Conservation (phyloP, 768 basidiomycete genomes). For the Botryobasidium botryosum region DNA sequence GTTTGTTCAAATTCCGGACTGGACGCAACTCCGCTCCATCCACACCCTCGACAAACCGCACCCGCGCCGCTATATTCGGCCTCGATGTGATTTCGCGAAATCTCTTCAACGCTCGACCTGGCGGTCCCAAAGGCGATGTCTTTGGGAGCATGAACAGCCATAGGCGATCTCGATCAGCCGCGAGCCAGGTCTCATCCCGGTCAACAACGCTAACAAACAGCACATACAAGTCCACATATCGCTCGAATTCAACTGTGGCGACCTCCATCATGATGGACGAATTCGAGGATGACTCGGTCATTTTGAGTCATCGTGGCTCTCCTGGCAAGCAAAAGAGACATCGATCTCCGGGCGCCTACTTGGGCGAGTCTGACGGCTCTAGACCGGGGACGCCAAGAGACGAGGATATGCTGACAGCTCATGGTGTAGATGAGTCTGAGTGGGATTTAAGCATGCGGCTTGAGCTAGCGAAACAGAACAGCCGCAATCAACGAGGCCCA, state of each 20-base stretch:
- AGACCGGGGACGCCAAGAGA: background rate
- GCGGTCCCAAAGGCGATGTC: slow-evolving; percentile 33
- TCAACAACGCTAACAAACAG: slow-evolving; percentile 51
- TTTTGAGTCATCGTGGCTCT: slow-evolving; percentile 10
- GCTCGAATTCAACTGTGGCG: slow-evolving; percentile 50
- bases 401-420: slow-evolving; percentile 16
- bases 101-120: slow-evolving; percentile 54
- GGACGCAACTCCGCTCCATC: slow-evolving; percentile 61
- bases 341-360: slow-evolving; percentile 20
- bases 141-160: slow-evolving; percentile 33
- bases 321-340: slow-evolving; percentile 26
- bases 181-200: slow-evolving; percentile 60
- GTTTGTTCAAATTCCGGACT: slow-evolving; percentile 75
- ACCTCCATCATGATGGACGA: slow-evolving; percentile 34
- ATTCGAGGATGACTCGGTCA: slow-evolving; percentile 43
- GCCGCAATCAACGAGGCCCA: slow-evolving; percentile 51
- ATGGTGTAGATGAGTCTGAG: slow-evolving; percentile 44
- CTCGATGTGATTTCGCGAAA: slow-evolving; percentile 83
- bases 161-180: slow-evolving; percentile 49
- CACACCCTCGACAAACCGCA: slow-evolving; percentile 52
- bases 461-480: slow-evolving; percentile 72
- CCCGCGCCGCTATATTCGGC: slow-evolving; percentile 67
- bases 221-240: slow-evolving; percentile 43
- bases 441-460: slow-evolving; percentile 60
- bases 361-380: background rate